Conservation (phyloP, 2,329 filamentous ascomycete species). For the Neofusicoccum laricinum region DNA sequence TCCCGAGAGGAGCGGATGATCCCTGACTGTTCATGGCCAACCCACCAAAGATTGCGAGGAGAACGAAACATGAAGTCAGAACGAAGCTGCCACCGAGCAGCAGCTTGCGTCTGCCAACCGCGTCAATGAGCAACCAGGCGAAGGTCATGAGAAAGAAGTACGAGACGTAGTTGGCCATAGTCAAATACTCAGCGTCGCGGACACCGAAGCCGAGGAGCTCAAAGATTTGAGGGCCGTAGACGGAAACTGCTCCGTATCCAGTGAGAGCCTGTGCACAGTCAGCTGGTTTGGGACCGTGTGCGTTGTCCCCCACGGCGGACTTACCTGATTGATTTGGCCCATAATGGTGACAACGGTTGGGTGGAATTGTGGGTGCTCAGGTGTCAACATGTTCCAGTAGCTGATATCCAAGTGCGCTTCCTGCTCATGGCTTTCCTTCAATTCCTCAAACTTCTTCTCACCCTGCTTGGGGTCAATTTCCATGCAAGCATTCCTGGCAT, state of each 20-base stretch:
- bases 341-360: conserved; percentile 60
- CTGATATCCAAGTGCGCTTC: conserved; percentile 48
- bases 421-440: conserved; percentile 50
- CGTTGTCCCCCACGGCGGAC: too few relatives aligned
- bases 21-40: conserved; percentile 41
- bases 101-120: conserved; percentile 52
- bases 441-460: conserved; percentile 48
- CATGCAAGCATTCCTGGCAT: conserved; percentile 49
- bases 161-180: conserved; percentile 59
- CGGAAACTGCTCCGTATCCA: conserved; percentile 59
- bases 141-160: conserved; percentile 62
- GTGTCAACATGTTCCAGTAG: conserved; percentile 59
- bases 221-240: conserved; percentile 64
- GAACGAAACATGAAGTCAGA: conserved; percentile 49
- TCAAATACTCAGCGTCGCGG: conserved; percentile 53
- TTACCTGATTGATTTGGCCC: conserved; percentile 59
- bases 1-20: conserved; percentile 24
- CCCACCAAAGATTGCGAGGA: conserved; percentile 52
- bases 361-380: conserved; percentile 56
- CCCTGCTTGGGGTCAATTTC: conserved; percentile 52
- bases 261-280: conserved; percentile 46
- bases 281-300: background rate
- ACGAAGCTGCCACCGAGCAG: conserved; percentile 53
- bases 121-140: conserved; percentile 59
- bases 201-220: conserved; percentile 57